These are phyloP conservation scores for Graphiopsis chlorocephala DNA, from an alignment of 2,329 filamentous ascomycete species.

Conservation along the genomic window DNA sequence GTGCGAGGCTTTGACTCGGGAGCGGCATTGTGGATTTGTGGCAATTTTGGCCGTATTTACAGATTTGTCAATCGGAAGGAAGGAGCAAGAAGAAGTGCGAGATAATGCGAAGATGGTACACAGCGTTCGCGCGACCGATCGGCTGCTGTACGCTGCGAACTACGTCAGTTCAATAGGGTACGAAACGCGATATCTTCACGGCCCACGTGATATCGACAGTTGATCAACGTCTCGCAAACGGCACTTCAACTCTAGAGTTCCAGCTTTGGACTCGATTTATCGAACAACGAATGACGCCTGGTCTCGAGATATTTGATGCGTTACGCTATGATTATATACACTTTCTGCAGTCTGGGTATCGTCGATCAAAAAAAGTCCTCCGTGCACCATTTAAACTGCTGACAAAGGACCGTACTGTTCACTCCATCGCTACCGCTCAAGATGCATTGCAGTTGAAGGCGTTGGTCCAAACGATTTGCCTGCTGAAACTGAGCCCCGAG, in stretches of 20 bases:
- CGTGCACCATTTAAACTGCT: neutral
- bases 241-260: neutral
- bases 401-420: neutral
- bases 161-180: neutral
- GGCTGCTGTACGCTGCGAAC: neutral
- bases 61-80: neutral
- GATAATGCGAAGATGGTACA: neutral
- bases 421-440: neutral
- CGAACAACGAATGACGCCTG: neutral
- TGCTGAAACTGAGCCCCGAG: neutral
- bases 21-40: neutral
- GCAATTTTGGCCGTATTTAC: neutral
- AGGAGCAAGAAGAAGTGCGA: neutral
- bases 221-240: neutral
- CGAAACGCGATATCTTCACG: slow-evolving; percentile 2
- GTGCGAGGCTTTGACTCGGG: neutral
- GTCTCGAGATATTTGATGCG: neutral
- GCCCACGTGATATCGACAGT: neutral
- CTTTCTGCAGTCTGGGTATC: slow-evolving; percentile 5
- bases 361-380: neutral
- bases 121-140: neutral
- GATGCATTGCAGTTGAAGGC: neutral
- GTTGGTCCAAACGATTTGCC: too few species aligned
- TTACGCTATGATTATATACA: neutral
- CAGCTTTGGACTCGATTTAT: neutral